Evolutionary conservation across 176 grass and related monocot species (phyloP).

Genomic region (Tuctoria greenei): DNA sequence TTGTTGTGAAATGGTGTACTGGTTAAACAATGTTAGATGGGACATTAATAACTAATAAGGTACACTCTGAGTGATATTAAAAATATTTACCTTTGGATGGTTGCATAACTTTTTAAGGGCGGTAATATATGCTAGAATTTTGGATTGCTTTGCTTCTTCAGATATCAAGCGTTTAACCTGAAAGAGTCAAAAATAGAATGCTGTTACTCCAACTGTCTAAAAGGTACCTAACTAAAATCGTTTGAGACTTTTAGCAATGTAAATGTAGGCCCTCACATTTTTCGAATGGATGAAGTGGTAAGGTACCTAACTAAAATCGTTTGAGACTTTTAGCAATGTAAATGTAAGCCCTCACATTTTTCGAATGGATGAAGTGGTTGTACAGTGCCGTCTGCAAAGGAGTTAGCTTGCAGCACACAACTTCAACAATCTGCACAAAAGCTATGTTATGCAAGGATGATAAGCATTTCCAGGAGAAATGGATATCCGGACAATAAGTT

Average conservation of each 20-base stretch:
- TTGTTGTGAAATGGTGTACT: not conserved
- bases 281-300: conserved; percentile 73
- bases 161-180: conserved; percentile 79
- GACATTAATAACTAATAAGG: not conserved
- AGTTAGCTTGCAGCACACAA: conserved; percentile 94
- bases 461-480: conserved; percentile 10
- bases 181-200: conserved; percentile 32
- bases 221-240: conserved; percentile 25
- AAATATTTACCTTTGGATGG: conserved; percentile 85
- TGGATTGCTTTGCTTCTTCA: conserved; percentile 78
- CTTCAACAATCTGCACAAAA: conserved; percentile 83
- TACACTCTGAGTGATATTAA: conserved; percentile 8
- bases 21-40: not conserved
- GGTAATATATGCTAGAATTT: conserved; percentile 97
- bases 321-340: conserved; percentile 26
- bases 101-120: conserved; percentile 98
- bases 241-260: conserved; percentile 15
- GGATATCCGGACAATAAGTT: not conserved
- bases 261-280: conserved; percentile 59
- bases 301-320: too few species aligned
- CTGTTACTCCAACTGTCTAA: conserved; percentile 12
- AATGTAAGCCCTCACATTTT: conserved; percentile 66
- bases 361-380: conserved; percentile 97
- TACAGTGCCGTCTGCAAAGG: conserved; percentile 78
- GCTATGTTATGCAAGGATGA: conserved; percentile 29